Base-by-base conservation (phyloP, 768 basidiomycete species). In the Mycena floridula region DNA sequence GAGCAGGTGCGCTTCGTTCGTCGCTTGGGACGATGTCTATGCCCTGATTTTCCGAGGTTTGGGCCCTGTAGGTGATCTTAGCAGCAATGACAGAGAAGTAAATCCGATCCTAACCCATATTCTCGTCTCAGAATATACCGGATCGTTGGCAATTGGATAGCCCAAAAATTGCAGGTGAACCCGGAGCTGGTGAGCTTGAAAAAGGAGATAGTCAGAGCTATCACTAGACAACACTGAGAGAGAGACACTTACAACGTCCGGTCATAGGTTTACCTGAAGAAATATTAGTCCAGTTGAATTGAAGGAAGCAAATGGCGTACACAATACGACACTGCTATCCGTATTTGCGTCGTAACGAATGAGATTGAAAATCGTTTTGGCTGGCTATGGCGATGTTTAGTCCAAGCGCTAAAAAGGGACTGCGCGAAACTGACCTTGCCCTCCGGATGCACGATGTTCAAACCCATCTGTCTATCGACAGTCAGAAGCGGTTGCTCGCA, bases 121-220 rank as follows among this genome's bases (percentile, higher is more conserved):
- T 30, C 73, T 75, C 25, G 70, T 67, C 47, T 87, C 85, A 15
- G 86, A 85, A 63, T 99, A 99, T 3, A 98, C 76, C 2, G 93
- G 89, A 53, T 98, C 96, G 59, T 99, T 98, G 9, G 90, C 89
- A 50, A 99, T 92, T 0, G 96, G 86, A 58, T 89, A 70, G 1
- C 95, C 96, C 45, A 99, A 78, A 62, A 77, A 97, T 63, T 98
- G 96, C 3, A 99, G 76, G 58, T 99, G 96, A 3, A 99, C 95
- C 40, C 96, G 79, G 46, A 98, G 89, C 63, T 99, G 96, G 65
- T 99, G 96, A 0, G 96, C 93, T 96, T 40, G 16, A 52, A 35
- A 46, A 5, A 11, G 22, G 23, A 42, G 16, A 42, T 39, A 46
- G 38, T 25, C 37, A 24, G 35, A 40, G 32, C 42, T 21, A 25